Percentiles rank a stretch among this genome's conserved stretches.
Evolutionary conservation across 2,329 filamentous ascomycete genomes (phyloP).

Genomic region (Colletotrichum costaricense): DNA sequence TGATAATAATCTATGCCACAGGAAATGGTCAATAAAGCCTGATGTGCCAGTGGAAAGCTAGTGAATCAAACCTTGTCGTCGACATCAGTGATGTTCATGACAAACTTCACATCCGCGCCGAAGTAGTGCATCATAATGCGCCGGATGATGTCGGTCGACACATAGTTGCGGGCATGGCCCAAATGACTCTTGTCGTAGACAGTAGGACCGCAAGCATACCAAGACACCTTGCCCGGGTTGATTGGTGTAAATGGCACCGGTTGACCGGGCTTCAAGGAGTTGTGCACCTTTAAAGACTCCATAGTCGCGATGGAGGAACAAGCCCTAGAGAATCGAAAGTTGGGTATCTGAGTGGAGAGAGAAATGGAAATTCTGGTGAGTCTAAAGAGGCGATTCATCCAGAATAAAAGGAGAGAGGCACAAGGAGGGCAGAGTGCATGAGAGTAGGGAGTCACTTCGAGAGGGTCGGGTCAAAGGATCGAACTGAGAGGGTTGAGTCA

Average conservation of each 20-base stretch:
- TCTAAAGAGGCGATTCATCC: conserved; percentile 47
- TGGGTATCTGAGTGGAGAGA: conserved; percentile 40
- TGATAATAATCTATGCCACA: conserved; percentile 63
- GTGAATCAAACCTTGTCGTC: conserved; percentile 71
- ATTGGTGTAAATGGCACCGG: conserved; percentile 82
- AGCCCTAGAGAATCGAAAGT: conserved; percentile 44
- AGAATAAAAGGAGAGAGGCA: conserved; percentile 30
- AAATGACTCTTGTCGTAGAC: conserved; percentile 86
- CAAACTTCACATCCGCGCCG: conserved; percentile 83
- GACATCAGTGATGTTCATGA: conserved; percentile 93
- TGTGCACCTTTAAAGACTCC: conserved; percentile 78
- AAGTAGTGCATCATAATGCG: conserved; percentile 88
- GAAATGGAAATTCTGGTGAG: conserved; percentile 42
- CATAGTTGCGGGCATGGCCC: conserved; percentile 90
- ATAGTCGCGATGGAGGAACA: conserved; percentile 53
- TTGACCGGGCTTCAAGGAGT: conserved; percentile 77
- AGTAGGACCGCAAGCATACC: conserved; percentile 92
- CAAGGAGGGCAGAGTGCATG: not conserved
- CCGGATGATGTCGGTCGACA: conserved; percentile 88
- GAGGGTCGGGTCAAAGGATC: not conserved
- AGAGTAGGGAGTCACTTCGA: not conserved
- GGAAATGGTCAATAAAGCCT: not conserved
- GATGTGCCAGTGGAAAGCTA: fast-evolving
- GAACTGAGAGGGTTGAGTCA: conserved; percentile 10
- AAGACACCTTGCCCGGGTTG: conserved; percentile 77